Evolutionary conservation across 768 basidiomycete genomes (phyloP).

Genomic region (Lentinula edodes): DNA sequence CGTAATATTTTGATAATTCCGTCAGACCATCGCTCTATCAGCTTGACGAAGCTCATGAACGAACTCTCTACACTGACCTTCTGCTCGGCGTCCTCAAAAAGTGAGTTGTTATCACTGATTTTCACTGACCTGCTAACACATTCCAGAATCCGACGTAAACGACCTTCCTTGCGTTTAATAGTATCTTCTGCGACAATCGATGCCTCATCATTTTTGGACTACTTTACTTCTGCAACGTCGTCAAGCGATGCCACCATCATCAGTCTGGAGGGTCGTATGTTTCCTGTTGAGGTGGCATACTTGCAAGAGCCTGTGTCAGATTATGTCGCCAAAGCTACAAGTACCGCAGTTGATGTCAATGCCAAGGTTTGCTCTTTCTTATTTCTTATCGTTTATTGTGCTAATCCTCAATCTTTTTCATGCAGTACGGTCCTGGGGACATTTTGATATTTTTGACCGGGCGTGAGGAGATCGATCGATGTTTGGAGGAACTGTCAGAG

Average conservation of each 20-base stretch:
- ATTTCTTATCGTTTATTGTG: not conserved
- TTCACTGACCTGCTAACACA: not conserved
- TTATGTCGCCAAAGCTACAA: constrained; percentile 77
- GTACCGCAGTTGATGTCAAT: constrained; percentile 80
- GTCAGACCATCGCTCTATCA: constrained; percentile 19
- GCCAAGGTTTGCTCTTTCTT: constrained; percentile 47
- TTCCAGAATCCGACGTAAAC: constrained; percentile 81
- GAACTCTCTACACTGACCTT: constrained; percentile 93
- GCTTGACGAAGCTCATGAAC: constrained; percentile 98
- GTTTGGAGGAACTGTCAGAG: constrained; percentile 75
- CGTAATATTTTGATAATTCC: constrained; percentile 3
- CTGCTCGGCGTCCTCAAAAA: constrained; percentile 91
- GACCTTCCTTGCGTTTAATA: constrained; percentile 84
- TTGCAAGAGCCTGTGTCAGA: constrained; percentile 71
- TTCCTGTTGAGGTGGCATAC: constrained; percentile 92
- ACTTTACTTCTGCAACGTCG: constrained; percentile 68
- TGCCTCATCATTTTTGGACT: constrained; percentile 82
- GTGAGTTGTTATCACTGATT: constrained; percentile 33
- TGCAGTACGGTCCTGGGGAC: constrained; percentile 79
- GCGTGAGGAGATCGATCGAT: constrained; percentile 92
- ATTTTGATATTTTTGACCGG: constrained; percentile 93
- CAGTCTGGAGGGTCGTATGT: constrained; percentile 90
- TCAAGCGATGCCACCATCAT: constrained; percentile 75
- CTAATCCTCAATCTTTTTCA: not conserved
- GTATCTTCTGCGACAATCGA: constrained; percentile 97